These are phyloP conservation scores for Apiospora aurea DNA, from an alignment of 2,329 filamentous ascomycete species.

Conservation along the genomic window DNA sequence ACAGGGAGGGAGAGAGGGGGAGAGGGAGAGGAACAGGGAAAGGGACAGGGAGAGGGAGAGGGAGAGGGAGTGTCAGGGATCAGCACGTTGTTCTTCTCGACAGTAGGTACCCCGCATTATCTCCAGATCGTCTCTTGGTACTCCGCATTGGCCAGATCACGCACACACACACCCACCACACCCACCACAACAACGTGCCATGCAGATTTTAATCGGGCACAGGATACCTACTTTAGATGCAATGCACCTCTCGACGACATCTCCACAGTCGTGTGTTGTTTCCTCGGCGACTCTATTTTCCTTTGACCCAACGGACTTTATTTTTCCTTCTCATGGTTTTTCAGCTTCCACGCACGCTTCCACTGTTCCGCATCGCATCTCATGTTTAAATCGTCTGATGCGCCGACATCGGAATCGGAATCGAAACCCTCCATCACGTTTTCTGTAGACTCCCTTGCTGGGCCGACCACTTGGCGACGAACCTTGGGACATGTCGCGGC, in stretches of 20 bases:
- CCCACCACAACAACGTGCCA: too few species aligned
- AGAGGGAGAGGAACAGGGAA: too few species aligned
- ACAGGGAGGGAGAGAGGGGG: background rate
- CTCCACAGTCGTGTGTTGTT: slow-evolving; percentile 1
- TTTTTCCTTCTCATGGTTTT: background rate
- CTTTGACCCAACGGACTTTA: background rate
- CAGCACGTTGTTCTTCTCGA: background rate
- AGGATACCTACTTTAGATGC: background rate
- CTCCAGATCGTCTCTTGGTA: slow-evolving; percentile 18
- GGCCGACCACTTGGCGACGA: background rate
- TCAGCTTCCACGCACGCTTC: background rate
- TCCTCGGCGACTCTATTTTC: background rate
- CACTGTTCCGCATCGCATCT: background rate
- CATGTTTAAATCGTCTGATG: background rate
- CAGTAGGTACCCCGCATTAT: slow-evolving; percentile 10
- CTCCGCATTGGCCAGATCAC: slow-evolving; percentile 6
- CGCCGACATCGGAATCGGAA: background rate
- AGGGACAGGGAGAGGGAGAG: background rate
- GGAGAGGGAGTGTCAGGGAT: background rate
- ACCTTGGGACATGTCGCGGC: background rate
- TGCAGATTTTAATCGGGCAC: background rate
- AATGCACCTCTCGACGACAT: background rate
- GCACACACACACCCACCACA: background rate
- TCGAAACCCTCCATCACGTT: background rate
- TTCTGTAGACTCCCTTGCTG: background rate